Evolutionary conservation across 1,139 yeast genomes (phyloP), one percentile per base, ranked within the genome.

Genomic region (Protomyces inouyei): DNA sequence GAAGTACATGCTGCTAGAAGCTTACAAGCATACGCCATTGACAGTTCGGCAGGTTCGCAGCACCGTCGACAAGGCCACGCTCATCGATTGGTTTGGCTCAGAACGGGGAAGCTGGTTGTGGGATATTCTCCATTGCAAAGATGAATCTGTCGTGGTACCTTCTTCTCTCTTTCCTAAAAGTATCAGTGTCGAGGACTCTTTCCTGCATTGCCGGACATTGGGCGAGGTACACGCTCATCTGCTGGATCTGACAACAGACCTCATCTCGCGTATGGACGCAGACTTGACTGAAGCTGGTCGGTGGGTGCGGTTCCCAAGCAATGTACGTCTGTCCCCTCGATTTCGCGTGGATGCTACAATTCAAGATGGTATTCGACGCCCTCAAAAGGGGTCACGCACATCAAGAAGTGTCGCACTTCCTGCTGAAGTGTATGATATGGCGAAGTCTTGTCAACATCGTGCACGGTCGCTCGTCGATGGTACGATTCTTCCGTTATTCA

Each of bases 101-200:
- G 61, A 46, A 43, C 67, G 57, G 45, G 70, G 67, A 32, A 66
- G 53, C 25, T 61, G 56, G 46, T 68, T 76, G 16, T 74, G 76
- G 76, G 69, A 70, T 12, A 66, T 75, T 12, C 57, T 73, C 2
- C 68, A 69, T 46, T 78, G 78, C 8, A 60, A 59, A 0, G 77
- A 75, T 54, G 57, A 48, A 3, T 60, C 68, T 1, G 68, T 67
- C 3, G 70, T 74, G 5, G 60, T 63, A n/a, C 71, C 69, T 2
- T 65, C 72, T 1, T 68, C 71, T 10, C 66, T 60, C 9, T 65
- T 70, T 16, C 77, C 76, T 3, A 67, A 66, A 2, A 75, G 74
- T 53, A 68, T 76, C 16, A 72, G 77, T 3, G 71, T 75, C 16
- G 78, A 76, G 67, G 77, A 76, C 57, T 70, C 78, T 1, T 75